Conservation (phyloP, 306 rosid species). For the Rubus idaeus region DNA sequence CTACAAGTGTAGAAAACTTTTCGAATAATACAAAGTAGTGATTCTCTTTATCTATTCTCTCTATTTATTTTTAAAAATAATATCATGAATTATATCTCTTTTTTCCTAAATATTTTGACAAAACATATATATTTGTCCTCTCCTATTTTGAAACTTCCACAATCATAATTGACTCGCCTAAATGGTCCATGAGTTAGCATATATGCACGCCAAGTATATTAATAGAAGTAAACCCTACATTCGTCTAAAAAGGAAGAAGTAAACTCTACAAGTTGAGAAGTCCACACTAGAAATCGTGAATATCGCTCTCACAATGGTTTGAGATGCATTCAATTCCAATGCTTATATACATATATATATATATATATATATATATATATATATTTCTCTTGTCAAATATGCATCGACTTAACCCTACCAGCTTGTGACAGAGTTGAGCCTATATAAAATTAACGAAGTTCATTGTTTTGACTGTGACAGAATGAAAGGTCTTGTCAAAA, state of each 20-base stretch:
- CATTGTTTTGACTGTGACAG: conserved; percentile 1
- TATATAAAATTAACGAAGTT: not conserved
- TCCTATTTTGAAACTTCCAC: not conserved
- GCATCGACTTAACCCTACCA: not conserved
- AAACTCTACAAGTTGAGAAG: too few relatives aligned
- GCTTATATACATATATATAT: too few relatives aligned
- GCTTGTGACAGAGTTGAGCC: not conserved
- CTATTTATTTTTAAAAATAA: too few relatives aligned
- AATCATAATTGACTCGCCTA: not conserved
- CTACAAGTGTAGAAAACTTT: too few relatives aligned
- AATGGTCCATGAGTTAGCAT: not conserved
- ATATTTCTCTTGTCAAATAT: not conserved
- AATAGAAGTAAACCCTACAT: not conserved
- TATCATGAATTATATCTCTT: too few relatives aligned
- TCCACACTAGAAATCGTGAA: too few relatives aligned
- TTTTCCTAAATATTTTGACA: too few relatives aligned
- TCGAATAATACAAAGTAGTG: too few relatives aligned
- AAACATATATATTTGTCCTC: too few relatives aligned
- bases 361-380: not conserved
- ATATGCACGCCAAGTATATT: not conserved
- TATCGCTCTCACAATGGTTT: not conserved
- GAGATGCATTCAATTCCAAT: not conserved
- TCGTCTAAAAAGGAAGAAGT: too few relatives aligned
- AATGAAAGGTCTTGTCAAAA: conserved; percentile 35
- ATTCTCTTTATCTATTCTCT: too few relatives aligned